phyloP scores from a whole-genome alignment of 371 early-diverging fungal species.

The Mortierella polycephala region DNA sequence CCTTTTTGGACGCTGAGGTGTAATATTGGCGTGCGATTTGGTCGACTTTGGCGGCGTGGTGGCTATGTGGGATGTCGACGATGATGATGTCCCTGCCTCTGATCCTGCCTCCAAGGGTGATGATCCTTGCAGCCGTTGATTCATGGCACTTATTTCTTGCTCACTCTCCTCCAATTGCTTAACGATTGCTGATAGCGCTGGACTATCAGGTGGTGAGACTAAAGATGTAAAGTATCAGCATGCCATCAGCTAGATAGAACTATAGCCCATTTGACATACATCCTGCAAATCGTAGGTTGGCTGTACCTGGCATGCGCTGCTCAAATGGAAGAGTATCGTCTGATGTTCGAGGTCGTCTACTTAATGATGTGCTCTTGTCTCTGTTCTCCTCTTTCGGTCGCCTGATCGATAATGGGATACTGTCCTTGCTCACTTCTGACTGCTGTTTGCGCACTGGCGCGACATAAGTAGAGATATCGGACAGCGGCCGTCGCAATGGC shows the following conservation, averaged over 20 bases:
- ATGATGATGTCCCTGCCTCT: not conserved
- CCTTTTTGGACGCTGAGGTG: constrained; percentile 3
- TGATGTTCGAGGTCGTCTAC: not conserved
- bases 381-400: not conserved
- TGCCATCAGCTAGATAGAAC: no score
- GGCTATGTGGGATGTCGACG: not conserved
- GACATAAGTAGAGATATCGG: not conserved
- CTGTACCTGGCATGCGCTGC: constrained; percentile 42
- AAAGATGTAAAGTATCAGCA: not conserved
- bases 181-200: not conserved
- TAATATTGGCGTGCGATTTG: not conserved
- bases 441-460: not conserved
- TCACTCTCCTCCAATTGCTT: not conserved
- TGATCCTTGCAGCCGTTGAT: not conserved
- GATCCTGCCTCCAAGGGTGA: not conserved
- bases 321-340: constrained; percentile 20
- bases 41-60: constrained; percentile 7
- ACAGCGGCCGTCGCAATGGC: not conserved
- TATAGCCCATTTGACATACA: not conserved
- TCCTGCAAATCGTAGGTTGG: not conserved
- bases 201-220: constrained; percentile 2
- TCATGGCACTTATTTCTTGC: no score
- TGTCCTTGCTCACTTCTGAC: not conserved
- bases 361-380: not conserved
- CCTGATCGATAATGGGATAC: no score